These are phyloP conservation scores for Polygonum aviculare DNA, from an alignment of 148 eudicot genomes.

Conservation along the genomic window DNA sequence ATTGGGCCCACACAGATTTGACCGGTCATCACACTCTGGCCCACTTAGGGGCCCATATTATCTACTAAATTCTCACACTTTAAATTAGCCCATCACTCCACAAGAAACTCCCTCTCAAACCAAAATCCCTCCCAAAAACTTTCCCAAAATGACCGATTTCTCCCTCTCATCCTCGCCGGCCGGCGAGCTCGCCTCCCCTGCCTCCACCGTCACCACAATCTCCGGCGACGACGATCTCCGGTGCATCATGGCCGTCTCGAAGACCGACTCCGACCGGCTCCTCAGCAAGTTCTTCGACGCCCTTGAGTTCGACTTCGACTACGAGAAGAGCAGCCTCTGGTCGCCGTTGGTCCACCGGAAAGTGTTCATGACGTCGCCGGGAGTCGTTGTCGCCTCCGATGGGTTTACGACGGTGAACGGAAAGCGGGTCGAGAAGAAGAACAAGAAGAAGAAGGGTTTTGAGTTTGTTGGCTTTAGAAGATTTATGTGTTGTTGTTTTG, in stretches of 20 bases:
- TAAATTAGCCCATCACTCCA: constrained; percentile 3
- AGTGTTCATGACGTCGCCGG: constrained; percentile 35
- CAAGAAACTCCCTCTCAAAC: background rate
- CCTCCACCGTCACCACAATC: background rate
- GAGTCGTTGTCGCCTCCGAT: constrained; percentile 17
- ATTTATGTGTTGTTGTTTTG: background rate
- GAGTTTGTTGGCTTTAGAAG: background rate
- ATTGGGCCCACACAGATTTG: background rate
- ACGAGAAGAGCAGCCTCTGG: constrained; percentile 47
- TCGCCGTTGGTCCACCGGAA: constrained; percentile 43
- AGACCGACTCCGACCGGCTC: constrained; percentile 46
- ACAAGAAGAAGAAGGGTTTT: constrained; percentile 16
- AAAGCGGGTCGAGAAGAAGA: constrained; percentile 10
- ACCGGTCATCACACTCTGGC: background rate
- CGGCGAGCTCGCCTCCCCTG: background rate
- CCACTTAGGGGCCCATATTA: background rate
- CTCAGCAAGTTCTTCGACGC: constrained; percentile 53
- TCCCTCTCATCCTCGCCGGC: constrained; percentile 8
- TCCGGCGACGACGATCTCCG: constrained; percentile 10
- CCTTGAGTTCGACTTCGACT: constrained; percentile 46
- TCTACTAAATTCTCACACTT: background rate
- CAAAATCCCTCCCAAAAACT: background rate
- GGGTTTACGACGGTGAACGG: constrained; percentile 10
- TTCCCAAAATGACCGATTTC: background rate
- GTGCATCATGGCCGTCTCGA: constrained; percentile 28